Evolutionary conservation across 495 filamentous ascomycete genomes (phyloP).

Genomic region (Aspergillus cristatus): DNA sequence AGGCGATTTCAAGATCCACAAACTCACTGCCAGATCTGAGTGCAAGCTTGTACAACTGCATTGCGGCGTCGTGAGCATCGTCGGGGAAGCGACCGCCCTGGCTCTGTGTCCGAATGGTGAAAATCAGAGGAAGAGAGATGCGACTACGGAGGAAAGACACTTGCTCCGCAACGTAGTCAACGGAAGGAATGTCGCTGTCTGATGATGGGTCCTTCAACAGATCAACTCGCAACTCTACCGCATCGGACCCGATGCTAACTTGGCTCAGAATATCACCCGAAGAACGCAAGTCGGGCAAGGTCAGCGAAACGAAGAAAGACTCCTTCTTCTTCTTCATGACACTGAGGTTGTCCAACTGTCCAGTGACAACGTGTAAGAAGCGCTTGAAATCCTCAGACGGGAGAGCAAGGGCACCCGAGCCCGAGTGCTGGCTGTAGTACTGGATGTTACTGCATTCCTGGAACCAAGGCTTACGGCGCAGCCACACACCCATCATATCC

Average conservation of each 20-base stretch:
- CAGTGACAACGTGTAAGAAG: slow-evolving; percentile 67
- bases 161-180: slow-evolving; percentile 73
- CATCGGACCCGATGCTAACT: slow-evolving; percentile 79
- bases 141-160: slow-evolving; percentile 68
- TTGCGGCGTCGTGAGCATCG: slow-evolving; percentile 55
- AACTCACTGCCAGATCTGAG: slow-evolving; percentile 82
- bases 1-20: slow-evolving; percentile 85
- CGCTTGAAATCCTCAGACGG: slow-evolving; percentile 69
- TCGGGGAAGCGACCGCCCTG: slow-evolving; percentile 91
- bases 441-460: slow-evolving; percentile 91
- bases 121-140: slow-evolving; percentile 80
- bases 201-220: slow-evolving; percentile 67
- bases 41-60: slow-evolving; percentile 66
- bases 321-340: slow-evolving; percentile 59
- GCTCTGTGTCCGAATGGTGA: slow-evolving; percentile 76
- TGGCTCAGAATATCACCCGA: slow-evolving; percentile 55
- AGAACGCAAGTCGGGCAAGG: slow-evolving; percentile 61
- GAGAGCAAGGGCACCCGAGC: slow-evolving; percentile 39
- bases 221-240: slow-evolving; percentile 91
- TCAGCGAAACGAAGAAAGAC: slow-evolving; percentile 90
- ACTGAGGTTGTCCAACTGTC: slow-evolving; percentile 55
- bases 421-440: slow-evolving; percentile 70
- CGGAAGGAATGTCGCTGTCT: slow-evolving; percentile 46
- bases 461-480: slow-evolving; percentile 86
- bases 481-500: slow-evolving; percentile 87